Percentiles rank a stretch among this genome's conserved stretches.
Conservation (phyloP, 2,329 filamentous ascomycete genomes). For the Dactylellina leptospora region DNA sequence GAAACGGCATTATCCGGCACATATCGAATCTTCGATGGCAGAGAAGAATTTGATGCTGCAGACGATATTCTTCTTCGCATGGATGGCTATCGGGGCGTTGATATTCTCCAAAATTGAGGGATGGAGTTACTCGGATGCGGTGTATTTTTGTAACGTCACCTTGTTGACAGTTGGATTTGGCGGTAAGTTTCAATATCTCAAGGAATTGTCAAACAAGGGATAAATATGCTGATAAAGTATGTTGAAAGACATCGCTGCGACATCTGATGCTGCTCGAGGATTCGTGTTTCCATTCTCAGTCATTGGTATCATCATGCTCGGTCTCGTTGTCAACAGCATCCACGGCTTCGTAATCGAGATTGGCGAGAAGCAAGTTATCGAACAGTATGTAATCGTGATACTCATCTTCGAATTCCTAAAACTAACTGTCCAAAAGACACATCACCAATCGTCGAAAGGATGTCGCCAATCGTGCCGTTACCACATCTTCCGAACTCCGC, state of each 20-base stretch:
- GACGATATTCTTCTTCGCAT: conserved; percentile 84
- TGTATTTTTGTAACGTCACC: conserved; percentile 79
- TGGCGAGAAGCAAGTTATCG: conserved; percentile 53
- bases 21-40: conserved; percentile 73
- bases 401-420: not conserved
- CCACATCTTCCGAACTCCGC: conserved; percentile 32
- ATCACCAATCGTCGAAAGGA: conserved; percentile 35
- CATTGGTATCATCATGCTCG: conserved; percentile 82
- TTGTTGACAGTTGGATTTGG: conserved; percentile 56
- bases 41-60: conserved; percentile 91
- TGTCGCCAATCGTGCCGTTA: conserved; percentile 41
- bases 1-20: conserved; percentile 77
- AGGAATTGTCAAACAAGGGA: not conserved
- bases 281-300: conserved; percentile 85
- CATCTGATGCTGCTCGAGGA: conserved; percentile 67
- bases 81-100: conserved; percentile 78
- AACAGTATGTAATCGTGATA: conserved; percentile 13
- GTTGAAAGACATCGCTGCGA: conserved; percentile 40
- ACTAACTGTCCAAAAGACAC: conserved; percentile 12
- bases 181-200: conserved; percentile 2
- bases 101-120: conserved; percentile 76
- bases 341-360: conserved; percentile 63
- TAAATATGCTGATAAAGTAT: not conserved
- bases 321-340: conserved; percentile 83
- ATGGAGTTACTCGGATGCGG: conserved; percentile 78